A percentile compares a stretch with the other conserved stretches of the same genome.
Conservation (phyloP, 345 rosid genomes). For the Dipteronia dyeriana region DNA sequence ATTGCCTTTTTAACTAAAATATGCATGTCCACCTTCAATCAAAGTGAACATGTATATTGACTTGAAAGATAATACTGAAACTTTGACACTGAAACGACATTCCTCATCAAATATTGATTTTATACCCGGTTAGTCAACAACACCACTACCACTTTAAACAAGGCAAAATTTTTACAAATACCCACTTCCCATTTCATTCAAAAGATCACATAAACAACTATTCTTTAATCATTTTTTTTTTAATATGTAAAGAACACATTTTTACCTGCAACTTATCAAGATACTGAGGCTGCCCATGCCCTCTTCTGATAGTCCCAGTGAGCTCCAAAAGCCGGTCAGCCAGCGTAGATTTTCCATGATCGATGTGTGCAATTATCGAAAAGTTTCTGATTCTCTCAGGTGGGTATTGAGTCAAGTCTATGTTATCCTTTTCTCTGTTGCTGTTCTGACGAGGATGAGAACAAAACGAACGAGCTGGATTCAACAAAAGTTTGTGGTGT, state of each 20-base stretch:
- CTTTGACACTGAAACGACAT: no score
- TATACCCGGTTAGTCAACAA: no score
- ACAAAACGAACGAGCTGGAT: constrained; percentile 40
- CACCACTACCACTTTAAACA: neutral
- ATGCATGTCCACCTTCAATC: no score
- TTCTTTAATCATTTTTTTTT: neutral
- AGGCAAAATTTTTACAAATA: constrained; percentile 2
- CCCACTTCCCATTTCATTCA: neutral
- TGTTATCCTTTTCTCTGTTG: constrained; percentile 28
- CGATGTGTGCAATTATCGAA: constrained; percentile 94
- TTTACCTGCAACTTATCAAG: constrained; percentile 90
- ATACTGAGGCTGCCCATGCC: constrained; percentile 97
- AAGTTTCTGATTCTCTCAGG: constrained; percentile 85
- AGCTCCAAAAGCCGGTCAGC: constrained; percentile 99
- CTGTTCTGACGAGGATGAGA: constrained; percentile 56
- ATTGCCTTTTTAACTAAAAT: no score
- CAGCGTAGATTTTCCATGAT: constrained; percentile 93
- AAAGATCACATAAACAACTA: neutral
- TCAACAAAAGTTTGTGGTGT: constrained; percentile 21
- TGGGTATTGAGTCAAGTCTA: constrained; percentile 74
- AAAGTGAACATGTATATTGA: no score
- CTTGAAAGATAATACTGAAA: no score
- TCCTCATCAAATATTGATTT: no score
- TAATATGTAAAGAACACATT: neutral
- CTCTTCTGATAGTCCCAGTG: constrained; percentile 87